Base-by-base conservation (phyloP, 2,329 filamentous ascomycete species). In the Septoria linicola region DNA sequence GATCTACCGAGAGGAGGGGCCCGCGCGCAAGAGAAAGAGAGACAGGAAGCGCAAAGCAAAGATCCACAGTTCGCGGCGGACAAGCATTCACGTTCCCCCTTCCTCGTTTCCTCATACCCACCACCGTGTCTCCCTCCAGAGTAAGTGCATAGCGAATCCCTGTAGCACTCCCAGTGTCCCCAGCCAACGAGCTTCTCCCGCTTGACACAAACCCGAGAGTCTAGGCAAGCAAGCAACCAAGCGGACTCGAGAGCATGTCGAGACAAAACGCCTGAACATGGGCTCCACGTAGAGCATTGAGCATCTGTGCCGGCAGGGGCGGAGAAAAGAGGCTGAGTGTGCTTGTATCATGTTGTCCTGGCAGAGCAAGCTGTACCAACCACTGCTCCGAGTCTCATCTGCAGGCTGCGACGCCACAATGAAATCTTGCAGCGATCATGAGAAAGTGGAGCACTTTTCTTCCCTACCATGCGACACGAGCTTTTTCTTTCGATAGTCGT, bases 271-370 rank as follows among this genome's bases (percentile, higher is more conserved):
- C 23, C 23, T 25, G 14, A 32, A 35, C 44, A 48, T 23, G 44
- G 44, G 35, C 44, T 48, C 23, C 44, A 39, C 44, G 44, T 31
- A 48, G 17, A 48, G 36, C 44, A 48, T 48, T 48, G 44, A 48
- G 36, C 44, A 41, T 35, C 44, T 40, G 41, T 20, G 35, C 44
- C 44, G 44, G 44, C 43, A 46, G 43, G 43, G 43, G 43, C 43
- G 17, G 23, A 5, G 39, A 37, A 41, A 25, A 42, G 41, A 49
- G 35, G 41, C 51, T 35, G 23, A 27, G 23, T 42, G 51, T 46
- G 44, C 13, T 32, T 41, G 44, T 31, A 39, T 48, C 44, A 48
- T 16, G 35, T 48, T 41, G 35, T 34, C 19, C 36, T 35, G 44
- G 44, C 44, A 17, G 30, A 48, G 17, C 21, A 41, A 48, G 44